Percentiles rank a stretch among this genome's conserved stretches.
These are phyloP conservation scores for Coemansia sp. DNA, from an alignment of 192 early-diverging fungal species.

Conservation along the genomic window DNA sequence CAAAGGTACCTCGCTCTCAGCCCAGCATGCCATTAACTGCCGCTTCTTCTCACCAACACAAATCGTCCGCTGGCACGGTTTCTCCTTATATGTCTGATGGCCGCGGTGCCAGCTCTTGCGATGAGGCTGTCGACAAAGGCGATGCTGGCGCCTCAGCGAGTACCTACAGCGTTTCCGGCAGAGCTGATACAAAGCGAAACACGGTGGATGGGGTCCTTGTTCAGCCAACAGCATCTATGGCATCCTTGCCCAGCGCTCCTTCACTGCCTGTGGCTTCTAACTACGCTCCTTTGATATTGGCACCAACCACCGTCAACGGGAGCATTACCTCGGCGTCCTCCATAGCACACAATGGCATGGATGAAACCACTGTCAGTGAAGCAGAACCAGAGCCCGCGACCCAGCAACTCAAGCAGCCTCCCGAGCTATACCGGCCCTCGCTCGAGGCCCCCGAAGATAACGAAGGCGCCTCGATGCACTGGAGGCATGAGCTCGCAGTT, in stretches of 20 bases:
- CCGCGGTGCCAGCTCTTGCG: conserved; percentile 1
- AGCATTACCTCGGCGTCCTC: not conserved
- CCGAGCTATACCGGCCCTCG: conserved; percentile 1
- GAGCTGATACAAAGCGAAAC: not conserved
- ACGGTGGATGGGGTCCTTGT: not conserved
- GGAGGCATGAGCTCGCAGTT: conserved; percentile 22
- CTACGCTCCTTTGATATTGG: not conserved
- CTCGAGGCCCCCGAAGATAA: not conserved
- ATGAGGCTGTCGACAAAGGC: not conserved
- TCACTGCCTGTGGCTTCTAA: not conserved
- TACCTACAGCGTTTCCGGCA: not conserved
- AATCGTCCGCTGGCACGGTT: not conserved
- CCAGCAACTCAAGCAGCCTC: not conserved
- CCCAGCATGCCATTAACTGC: not conserved
- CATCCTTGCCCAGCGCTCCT: not conserved
- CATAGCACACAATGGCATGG: not conserved
- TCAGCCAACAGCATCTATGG: not conserved
- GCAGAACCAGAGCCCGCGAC: not conserved
- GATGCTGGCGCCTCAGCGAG: not conserved
- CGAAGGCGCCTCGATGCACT: conserved; percentile 1
- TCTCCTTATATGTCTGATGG: not conserved
- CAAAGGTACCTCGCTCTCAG: not conserved
- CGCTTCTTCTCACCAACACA: not conserved
- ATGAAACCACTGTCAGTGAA: not conserved
- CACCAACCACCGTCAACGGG: not conserved